These are phyloP conservation scores for Trametes meyenii DNA, from an alignment of 768 basidiomycete genomes.

Conservation along the genomic window DNA sequence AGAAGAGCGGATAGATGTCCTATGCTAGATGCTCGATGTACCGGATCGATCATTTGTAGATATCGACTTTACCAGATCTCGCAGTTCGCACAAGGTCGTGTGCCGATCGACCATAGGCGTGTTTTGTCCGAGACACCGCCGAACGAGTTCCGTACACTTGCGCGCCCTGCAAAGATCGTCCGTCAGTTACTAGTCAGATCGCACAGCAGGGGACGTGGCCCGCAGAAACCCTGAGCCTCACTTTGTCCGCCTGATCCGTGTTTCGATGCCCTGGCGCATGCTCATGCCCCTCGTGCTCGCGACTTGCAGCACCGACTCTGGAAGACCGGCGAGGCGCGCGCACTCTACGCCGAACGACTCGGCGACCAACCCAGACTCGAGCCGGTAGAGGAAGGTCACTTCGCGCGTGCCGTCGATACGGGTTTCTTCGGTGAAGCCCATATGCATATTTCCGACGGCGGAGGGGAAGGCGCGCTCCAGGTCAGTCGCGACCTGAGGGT, in stretches of 20 bases:
- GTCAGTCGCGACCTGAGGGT: slow-evolving; percentile 79
- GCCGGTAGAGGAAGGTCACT: slow-evolving; percentile 85
- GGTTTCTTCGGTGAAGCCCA: slow-evolving; percentile 76
- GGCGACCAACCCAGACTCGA: slow-evolving; percentile 72
- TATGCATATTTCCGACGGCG: slow-evolving; percentile 78
- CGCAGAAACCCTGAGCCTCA: slow-evolving; percentile 27
- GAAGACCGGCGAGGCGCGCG: slow-evolving; percentile 83
- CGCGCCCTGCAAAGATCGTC: slow-evolving; percentile 28
- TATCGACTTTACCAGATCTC: slow-evolving; percentile 14
- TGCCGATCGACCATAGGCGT: neutral
- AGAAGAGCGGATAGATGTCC: slow-evolving; percentile 10
- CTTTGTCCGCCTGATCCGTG: slow-evolving; percentile 54
- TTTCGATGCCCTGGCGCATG: slow-evolving; percentile 57
- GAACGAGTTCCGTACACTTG: slow-evolving; percentile 33
- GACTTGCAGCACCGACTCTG: slow-evolving; percentile 62
- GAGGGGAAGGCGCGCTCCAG: slow-evolving; percentile 60
- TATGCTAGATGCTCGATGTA: slow-evolving; percentile 10
- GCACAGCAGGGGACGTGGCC: neutral
- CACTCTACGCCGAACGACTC: slow-evolving; percentile 95
- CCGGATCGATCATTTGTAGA: slow-evolving; percentile 7
- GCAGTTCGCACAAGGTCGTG: slow-evolving; percentile 9
- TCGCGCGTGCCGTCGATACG: slow-evolving; percentile 74
- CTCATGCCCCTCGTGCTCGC: slow-evolving; percentile 56
- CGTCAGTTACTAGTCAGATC: neutral
- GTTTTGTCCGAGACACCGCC: slow-evolving; percentile 16